phyloP scores from a whole-genome alignment of 352 stramenopile genomes.

The Phytopythium boreale region DNA sequence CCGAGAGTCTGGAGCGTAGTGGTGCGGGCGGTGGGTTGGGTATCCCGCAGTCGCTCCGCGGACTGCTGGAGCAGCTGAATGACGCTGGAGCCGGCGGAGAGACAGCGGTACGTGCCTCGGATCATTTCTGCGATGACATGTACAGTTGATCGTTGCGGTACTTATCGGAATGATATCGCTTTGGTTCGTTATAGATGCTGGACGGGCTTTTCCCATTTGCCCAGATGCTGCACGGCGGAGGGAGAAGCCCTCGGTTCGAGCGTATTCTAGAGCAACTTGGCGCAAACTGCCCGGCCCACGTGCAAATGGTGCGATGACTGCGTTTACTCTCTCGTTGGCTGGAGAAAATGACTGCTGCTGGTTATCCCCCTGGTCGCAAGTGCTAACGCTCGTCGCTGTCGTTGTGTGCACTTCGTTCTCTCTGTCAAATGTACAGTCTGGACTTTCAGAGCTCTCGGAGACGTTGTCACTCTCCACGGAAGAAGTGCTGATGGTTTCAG shows the following conservation, averaged over 20 bases:
- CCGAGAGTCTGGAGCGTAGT: conserved; percentile 11
- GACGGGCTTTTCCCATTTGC: conserved; percentile 50
- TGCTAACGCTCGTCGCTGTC: background rate
- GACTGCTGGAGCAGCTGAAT: conserved; percentile 31
- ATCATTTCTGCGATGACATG: background rate
- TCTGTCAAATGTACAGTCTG: conserved; percentile 19
- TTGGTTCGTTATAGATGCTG: conserved; percentile 16
- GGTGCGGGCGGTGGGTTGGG: conserved; percentile 11
- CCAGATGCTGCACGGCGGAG: conserved; percentile 37
- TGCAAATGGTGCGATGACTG: conserved; percentile 30
- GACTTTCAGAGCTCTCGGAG: conserved; percentile 59
- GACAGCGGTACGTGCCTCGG: background rate
- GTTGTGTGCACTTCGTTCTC: background rate
- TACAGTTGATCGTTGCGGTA: background rate
- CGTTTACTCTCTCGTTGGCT: too few species aligned
- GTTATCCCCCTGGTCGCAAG: too few species aligned
- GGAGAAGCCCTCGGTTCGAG: conserved; percentile 32
- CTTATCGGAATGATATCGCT: background rate
- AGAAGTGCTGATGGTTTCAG: conserved; percentile 58
- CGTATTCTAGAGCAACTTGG: conserved; percentile 39
- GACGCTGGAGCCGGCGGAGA: conserved; percentile 8
- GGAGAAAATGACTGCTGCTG: too few species aligned
- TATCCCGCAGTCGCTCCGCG: conserved; percentile 42
- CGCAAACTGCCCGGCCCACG: conserved; percentile 23
- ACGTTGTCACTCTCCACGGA: conserved; percentile 70